These are phyloP conservation scores for Parastagonospora nodorum DNA, from an alignment of 2,329 filamentous ascomycete genomes.

Conservation along the genomic window DNA sequence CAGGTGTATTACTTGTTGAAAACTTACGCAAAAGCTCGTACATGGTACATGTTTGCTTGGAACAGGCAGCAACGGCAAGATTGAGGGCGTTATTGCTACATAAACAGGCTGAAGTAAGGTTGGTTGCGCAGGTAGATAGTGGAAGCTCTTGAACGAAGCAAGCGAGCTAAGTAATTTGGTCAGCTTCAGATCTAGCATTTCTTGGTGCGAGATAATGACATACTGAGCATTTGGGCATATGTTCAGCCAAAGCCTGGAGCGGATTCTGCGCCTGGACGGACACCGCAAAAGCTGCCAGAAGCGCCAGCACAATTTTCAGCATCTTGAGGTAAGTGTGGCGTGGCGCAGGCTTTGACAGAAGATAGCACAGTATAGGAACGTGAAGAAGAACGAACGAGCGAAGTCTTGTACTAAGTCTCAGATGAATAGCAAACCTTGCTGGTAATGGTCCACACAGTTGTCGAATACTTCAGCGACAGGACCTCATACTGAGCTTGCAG, in stretches of 20 bases:
- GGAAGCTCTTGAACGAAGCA: constrained; percentile 30
- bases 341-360: too few species aligned
- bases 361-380: too few species aligned
- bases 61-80: constrained; percentile 40
- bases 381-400: too few species aligned
- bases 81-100: constrained; percentile 46
- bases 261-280: constrained; percentile 15
- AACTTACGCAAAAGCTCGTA: constrained; percentile 40
- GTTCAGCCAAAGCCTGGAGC: constrained; percentile 13
- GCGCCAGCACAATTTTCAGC: constrained; percentile 12
- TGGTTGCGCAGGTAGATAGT: constrained; percentile 44
- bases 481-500: too few species aligned
- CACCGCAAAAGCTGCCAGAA: constrained; percentile 7
- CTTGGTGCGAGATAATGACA: background rate
- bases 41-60: constrained; percentile 42
- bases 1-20: background rate
- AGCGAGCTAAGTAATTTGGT: constrained; percentile 14
- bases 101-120: constrained; percentile 46
- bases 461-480: too few species aligned
- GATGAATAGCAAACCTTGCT: too few species aligned
- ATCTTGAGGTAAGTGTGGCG: background rate
- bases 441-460: too few species aligned
- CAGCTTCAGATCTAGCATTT: background rate
- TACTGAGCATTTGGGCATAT: constrained; percentile 25
- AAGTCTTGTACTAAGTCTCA: too few species aligned